phyloP scores from a whole-genome alignment of 257 asterid genomes.

The Solanum habrochaites region DNA sequence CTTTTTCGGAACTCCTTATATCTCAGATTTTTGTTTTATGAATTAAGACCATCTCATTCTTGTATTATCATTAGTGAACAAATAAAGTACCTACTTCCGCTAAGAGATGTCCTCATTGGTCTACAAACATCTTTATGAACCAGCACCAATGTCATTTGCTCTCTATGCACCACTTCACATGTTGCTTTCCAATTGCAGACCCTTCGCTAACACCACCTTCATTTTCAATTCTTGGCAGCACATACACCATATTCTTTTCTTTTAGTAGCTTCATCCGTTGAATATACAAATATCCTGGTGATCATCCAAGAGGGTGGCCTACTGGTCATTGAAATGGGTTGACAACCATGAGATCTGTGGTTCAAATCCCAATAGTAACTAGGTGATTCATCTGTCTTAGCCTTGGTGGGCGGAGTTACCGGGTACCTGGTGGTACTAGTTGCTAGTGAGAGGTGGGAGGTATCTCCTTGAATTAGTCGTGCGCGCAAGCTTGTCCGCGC shows the following conservation, averaged over 20 bases:
- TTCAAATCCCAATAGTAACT: not conserved
- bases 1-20: not conserved
- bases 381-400: not conserved
- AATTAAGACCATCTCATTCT: not conserved
- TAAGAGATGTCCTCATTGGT: not conserved
- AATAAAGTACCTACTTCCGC: not conserved
- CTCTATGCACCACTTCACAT: not conserved
- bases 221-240: not conserved
- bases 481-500: not conserved
- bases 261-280: not conserved
- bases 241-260: not conserved
- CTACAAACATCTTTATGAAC: not conserved
- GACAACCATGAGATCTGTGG: not conserved
- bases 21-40: not conserved
- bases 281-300: not conserved
- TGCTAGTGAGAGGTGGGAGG: not conserved
- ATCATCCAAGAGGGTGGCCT: not conserved
- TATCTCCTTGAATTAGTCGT: no score
- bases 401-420: not conserved
- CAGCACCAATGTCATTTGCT: not conserved
- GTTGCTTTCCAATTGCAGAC: not conserved
- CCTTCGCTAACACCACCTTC: not conserved
- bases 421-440: not conserved
- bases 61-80: not conserved
- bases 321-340: not conserved